phyloP scores from a whole-genome alignment of 2,329 filamentous ascomycete genomes.

The Calonectria hawksworthii region DNA sequence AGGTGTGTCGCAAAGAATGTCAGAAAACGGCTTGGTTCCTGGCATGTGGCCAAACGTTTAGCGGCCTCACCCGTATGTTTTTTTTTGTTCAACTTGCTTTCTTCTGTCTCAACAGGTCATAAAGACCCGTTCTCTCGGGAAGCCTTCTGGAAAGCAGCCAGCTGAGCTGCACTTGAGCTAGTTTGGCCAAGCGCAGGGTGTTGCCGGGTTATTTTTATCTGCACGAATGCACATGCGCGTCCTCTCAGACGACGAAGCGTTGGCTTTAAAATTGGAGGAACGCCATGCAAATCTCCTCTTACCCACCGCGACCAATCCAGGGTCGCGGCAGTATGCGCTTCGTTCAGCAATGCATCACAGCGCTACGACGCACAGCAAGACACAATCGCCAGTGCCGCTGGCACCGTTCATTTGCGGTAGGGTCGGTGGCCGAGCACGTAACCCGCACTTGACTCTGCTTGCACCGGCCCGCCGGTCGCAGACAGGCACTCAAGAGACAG shows the following conservation, averaged over 20 bases:
- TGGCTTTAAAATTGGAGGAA: conserved; percentile 32
- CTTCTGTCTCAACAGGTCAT: conserved; percentile 7
- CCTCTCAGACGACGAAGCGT: conserved; percentile 9
- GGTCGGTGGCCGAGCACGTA: conserved; percentile 13
- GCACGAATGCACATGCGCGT: conserved; percentile 11
- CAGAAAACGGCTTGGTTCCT: conserved; percentile 23
- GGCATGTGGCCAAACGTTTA: neutral
- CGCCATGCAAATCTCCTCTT: conserved; percentile 18
- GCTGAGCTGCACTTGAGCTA: conserved; percentile 6
- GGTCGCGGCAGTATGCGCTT: conserved; percentile 8
- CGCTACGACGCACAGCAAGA: conserved; percentile 5
- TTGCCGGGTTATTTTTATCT: conserved; percentile 22
- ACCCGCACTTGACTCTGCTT: conserved; percentile 16
- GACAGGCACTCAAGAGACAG: neutral
- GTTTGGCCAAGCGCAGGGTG: conserved; percentile 17
- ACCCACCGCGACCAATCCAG: conserved; percentile 19
- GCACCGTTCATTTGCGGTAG: conserved; percentile 1
- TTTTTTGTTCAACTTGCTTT: conserved; percentile 6
- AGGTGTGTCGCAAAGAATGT: conserved; percentile 31
- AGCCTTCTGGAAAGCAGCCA: conserved; percentile 27
- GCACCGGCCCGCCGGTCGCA: neutral
- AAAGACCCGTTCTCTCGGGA: conserved; percentile 1
- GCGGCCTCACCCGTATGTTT: conserved; percentile 10
- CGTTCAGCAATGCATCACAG: conserved; percentile 9
- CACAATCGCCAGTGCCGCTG: neutral